Evolutionary conservation across 2,329 filamentous ascomycete species (phyloP).

Genomic region (Botrytis fabae): DNA sequence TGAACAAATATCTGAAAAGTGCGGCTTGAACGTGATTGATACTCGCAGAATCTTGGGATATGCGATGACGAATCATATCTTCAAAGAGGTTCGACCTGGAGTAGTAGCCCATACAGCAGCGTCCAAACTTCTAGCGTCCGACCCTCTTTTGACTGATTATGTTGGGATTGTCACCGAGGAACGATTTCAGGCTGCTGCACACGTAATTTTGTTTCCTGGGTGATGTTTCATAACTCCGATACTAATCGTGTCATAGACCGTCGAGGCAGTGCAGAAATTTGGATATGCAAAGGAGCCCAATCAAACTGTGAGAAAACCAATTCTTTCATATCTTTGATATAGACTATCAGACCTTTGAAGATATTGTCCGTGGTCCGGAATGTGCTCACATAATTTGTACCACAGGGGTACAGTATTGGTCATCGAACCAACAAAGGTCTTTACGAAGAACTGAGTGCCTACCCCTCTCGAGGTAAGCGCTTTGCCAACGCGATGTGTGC

Average conservation of each 20-base stretch:
- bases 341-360: too few species aligned
- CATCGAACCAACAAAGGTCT: slow-evolving; percentile 15
- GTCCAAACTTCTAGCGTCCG: slow-evolving; percentile 52
- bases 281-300: slow-evolving; percentile 14
- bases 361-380: background rate
- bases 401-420: slow-evolving; percentile 13
- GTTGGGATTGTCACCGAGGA: slow-evolving; percentile 57
- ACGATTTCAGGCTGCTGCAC: slow-evolving; percentile 27
- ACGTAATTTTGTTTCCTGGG: background rate
- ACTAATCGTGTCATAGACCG: background rate
- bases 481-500: slow-evolving; percentile 58
- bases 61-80: slow-evolving; percentile 58
- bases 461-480: slow-evolving; percentile 45
- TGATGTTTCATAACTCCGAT: background rate
- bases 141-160: slow-evolving; percentile 53
- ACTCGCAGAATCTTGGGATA: slow-evolving; percentile 54
- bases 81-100: slow-evolving; percentile 52
- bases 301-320: slow-evolving; percentile 3
- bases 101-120: slow-evolving; percentile 56
- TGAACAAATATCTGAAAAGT: slow-evolving; percentile 48
- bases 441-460: slow-evolving; percentile 5
- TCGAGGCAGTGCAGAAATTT: slow-evolving; percentile 3
- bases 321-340: background rate
- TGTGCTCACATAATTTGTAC: background rate
- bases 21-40: slow-evolving; percentile 50